Percentiles rank a stretch among this genome's conserved stretches.
phyloP scores from a whole-genome alignment of 768 basidiomycete species.

The Coprinopsis marcescibilis region DNA sequence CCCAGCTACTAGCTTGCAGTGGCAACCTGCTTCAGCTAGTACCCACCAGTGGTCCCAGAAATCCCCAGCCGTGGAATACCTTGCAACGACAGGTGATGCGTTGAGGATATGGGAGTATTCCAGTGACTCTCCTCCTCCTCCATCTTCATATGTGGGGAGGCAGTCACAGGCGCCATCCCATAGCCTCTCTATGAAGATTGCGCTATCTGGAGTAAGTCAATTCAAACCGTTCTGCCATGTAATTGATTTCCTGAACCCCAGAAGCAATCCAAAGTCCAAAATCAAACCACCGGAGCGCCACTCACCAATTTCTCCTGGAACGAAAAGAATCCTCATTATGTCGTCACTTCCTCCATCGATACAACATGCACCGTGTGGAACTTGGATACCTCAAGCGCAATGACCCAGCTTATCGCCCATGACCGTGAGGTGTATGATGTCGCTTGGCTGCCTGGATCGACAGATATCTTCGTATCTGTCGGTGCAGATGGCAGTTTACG shows the following conservation, averaged over 20 bases:
- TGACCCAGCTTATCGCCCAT: constrained; percentile 97
- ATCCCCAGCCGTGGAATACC: constrained; percentile 62
- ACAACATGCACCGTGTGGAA: constrained; percentile 99
- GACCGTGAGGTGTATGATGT: constrained; percentile 96
- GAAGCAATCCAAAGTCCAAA: constrained; percentile 88
- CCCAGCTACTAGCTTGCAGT: constrained; percentile 89
- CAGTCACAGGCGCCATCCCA: constrained; percentile 47
- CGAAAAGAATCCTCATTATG: constrained; percentile 79
- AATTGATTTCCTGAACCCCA: constrained; percentile 9
- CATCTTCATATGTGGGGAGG: constrained; percentile 68
- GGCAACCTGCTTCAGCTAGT: constrained; percentile 76
- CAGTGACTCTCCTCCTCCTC: constrained; percentile 52
- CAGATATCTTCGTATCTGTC: constrained; percentile 96
- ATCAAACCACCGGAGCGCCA: constrained; percentile 77
- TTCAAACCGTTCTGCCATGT: constrained; percentile 9
- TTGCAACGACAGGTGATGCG: constrained; percentile 94
- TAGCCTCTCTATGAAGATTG: constrained; percentile 66
- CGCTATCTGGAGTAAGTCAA: constrained; percentile 70
- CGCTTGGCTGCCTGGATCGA: constrained; percentile 95
- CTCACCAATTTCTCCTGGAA: constrained; percentile 99
- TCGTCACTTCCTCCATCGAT: constrained; percentile 97
- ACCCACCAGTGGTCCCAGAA: constrained; percentile 67
- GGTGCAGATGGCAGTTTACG: constrained; percentile 96
- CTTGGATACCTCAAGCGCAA: constrained; percentile 85
- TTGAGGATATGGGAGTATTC: constrained; percentile 88